Conservation (phyloP, 257 asterid genomes). For the Echites panduratus region DNA sequence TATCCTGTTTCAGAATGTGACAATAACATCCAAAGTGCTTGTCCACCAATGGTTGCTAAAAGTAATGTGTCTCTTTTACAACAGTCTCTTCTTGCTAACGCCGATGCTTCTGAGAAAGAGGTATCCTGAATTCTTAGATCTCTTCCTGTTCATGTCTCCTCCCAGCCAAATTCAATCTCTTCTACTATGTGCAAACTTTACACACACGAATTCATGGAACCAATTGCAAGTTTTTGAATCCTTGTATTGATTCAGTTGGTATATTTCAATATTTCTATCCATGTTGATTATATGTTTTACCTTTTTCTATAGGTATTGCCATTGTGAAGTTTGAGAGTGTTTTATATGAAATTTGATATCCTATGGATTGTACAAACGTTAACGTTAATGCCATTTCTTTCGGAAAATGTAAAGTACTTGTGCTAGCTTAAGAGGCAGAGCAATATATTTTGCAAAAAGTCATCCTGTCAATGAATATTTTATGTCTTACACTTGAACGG, state of each 20-base stretch:
- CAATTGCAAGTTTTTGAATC: neutral
- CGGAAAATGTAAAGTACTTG: neutral
- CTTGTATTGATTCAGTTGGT: neutral
- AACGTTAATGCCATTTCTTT: neutral
- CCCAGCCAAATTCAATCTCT: neutral
- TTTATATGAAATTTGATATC: neutral
- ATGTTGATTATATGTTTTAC: neutral
- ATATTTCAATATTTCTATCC: neutral
- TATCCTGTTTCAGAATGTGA: slow-evolving; percentile 18
- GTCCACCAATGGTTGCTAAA: slow-evolving; percentile 20
- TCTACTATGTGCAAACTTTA: too few species aligned
- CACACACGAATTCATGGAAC: neutral
- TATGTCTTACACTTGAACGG: neutral
- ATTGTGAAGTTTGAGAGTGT: neutral
- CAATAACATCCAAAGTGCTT: slow-evolving; percentile 12
- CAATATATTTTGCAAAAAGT: neutral
- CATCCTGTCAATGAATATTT: neutral
- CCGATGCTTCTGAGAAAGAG: slow-evolving; percentile 19
- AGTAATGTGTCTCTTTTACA: slow-evolving; percentile 13
- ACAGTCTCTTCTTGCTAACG: slow-evolving; percentile 25
- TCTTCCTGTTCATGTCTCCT: neutral
- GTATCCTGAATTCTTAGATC: slow-evolving; percentile 9
- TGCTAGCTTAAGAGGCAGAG: neutral
- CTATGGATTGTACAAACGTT: neutral
- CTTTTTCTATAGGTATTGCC: neutral